Evolutionary conservation across 352 stramenopile species (phyloP), one percentile per base, ranked within the genome.

Genomic region (Halophytophthora batemanensis): DNA sequence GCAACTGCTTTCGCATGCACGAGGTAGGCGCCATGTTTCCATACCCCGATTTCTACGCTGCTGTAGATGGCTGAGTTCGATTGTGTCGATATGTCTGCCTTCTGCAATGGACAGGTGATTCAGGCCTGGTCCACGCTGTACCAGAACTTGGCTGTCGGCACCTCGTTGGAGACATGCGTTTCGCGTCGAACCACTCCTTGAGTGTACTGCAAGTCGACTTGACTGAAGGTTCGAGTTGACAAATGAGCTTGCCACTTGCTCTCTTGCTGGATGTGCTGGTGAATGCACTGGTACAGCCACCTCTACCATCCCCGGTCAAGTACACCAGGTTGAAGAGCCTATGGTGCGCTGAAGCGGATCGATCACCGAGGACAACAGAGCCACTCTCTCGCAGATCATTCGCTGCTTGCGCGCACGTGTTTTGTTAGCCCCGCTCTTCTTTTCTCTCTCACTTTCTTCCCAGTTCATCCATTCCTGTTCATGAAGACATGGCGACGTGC

Each of bases 1-100:
- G 81, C 49, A 91, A 88, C 54, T 81, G 77, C 37, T 94, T 92
- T 49, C 79, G 82, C 19, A 90, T 94, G 72, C 73, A 80, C 38
- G 77, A 94, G 67, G 82, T 87, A 56, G 10, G 38, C 8, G n/a
- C 36, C 4, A 36, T 6, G n/a, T 29, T 50, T 17, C n/a, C 37
- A 2, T 36, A 34, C 40, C 21, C 15, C 2, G 13, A 14, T 21
- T 4, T 6, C 12, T 13, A 31, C 42, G 46, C 31, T 22, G 31
- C 25, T 4, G 35, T 38, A 19, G 29, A 3, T 34, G 12, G 8
- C 25, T 31, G 25, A 6, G 19, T 50, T 11, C 61, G 23, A 68
- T 40, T 4, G 4, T 21, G 19, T 22, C 21, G 11, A 29, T 3
- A 28, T 46, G 12, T 22, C 18, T 48, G 15, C 50, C 29, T 6